Conservation (phyloP, 208 protist genomes). For the Leishmania tarentolae region DNA sequence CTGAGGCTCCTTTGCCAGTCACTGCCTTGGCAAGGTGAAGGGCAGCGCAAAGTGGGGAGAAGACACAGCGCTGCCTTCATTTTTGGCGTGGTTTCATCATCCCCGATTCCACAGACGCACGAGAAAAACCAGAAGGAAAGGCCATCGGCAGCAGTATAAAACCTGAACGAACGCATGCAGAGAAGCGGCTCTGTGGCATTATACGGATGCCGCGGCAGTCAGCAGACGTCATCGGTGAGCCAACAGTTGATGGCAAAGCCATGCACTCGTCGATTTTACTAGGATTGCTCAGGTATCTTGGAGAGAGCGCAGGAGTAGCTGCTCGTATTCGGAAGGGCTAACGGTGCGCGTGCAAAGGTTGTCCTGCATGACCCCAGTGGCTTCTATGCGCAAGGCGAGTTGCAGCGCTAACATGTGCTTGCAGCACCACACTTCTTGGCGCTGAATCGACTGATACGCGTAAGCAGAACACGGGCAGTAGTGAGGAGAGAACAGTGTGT, state of each 20-base stretch:
- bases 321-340: conserved; percentile 24
- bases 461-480: conserved; percentile 87
- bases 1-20: not conserved
- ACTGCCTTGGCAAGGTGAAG: not conserved
- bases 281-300: not conserved
- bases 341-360: conserved; percentile 49
- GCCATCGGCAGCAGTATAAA: not conserved
- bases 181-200: not conserved
- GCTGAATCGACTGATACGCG: conserved; percentile 69
- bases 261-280: not conserved
- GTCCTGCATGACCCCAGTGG: conserved; percentile 51
- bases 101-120: not conserved
- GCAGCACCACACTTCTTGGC: conserved; percentile 75
- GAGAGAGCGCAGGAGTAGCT: conserved; percentile 23
- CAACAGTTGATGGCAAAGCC: not conserved
- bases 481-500: conserved; percentile 71
- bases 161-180: not conserved
- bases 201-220: not conserved
- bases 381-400: conserved; percentile 61
- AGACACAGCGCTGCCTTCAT: not conserved
- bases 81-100: not conserved
- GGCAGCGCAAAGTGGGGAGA: not conserved
- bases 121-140: not conserved
- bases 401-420: conserved; percentile 86
- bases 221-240: not conserved